These are phyloP conservation scores for Penicillium daleae DNA, from an alignment of 495 filamentous ascomycete species.

Conservation along the genomic window DNA sequence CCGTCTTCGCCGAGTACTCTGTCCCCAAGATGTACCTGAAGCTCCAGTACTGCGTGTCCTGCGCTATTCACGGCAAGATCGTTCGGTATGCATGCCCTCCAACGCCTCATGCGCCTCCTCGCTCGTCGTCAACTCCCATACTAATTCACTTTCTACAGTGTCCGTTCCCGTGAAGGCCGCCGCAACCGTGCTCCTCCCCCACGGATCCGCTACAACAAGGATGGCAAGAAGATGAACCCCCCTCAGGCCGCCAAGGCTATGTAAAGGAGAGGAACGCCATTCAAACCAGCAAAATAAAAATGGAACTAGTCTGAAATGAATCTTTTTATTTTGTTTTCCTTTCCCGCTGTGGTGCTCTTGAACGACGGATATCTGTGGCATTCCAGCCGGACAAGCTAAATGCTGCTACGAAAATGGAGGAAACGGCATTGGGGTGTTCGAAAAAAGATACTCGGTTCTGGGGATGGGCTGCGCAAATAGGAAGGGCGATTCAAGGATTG, in stretches of 20 bases:
- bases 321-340: constrained; percentile 41
- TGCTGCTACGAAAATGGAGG: constrained; percentile 23
- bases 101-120: neutral
- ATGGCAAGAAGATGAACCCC: constrained; percentile 99
- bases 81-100: constrained; percentile 77
- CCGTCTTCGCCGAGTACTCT: constrained; percentile 97
- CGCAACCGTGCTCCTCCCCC: constrained; percentile 98
- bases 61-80: constrained; percentile 99
- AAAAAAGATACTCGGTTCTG: constrained; percentile 15
- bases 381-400: constrained; percentile 17
- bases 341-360: constrained; percentile 32
- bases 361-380: constrained; percentile 22
- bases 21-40: constrained; percentile 99
- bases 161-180: constrained; percentile 94
- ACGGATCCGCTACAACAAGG: constrained; percentile 98
- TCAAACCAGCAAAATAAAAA: constrained; percentile 42
- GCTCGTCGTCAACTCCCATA: neutral
- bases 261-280: constrained; percentile 48
- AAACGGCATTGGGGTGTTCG: constrained; percentile 24
- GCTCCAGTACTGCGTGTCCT: constrained; percentile 99
- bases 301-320: constrained; percentile 45
- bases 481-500: neutral
- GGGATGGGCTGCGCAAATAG: neutral
- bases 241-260: constrained; percentile 75
- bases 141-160: constrained; percentile 59